These are phyloP conservation scores for Phytophthora palmivora DNA, from an alignment of 352 stramenopile genomes.

Conservation along the genomic window DNA sequence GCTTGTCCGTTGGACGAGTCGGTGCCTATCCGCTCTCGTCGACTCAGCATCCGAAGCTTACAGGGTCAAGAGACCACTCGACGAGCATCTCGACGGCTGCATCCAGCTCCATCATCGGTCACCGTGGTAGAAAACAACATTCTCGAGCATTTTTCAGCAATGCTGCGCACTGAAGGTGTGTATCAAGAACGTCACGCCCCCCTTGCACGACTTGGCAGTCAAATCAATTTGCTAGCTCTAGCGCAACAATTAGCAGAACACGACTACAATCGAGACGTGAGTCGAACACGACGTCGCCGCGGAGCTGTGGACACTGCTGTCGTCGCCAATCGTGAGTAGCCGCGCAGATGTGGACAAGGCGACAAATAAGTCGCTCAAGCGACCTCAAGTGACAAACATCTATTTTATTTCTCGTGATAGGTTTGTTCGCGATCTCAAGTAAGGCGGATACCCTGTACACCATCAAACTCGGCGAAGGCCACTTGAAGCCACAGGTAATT, in stretches of 20 bases:
- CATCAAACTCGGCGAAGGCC: slow-evolving; percentile 67
- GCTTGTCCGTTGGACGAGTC: slow-evolving; percentile 62
- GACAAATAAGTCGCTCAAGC: no score
- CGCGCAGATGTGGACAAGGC: slow-evolving; percentile 29
- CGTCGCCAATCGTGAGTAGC: slow-evolving; percentile 4
- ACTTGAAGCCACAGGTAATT: slow-evolving; percentile 69
- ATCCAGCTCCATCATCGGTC: slow-evolving; percentile 51
- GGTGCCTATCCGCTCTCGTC: slow-evolving; percentile 44
- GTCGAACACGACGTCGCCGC: slow-evolving; percentile 21
- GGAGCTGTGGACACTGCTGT: slow-evolving; percentile 24
- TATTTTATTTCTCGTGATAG: slow-evolving; percentile 65
- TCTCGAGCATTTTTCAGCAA: slow-evolving; percentile 65
- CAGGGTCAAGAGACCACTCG: slow-evolving; percentile 3
- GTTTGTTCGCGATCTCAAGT: slow-evolving; percentile 77
- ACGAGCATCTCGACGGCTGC: slow-evolving; percentile 36
- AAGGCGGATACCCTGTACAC: slow-evolving; percentile 73
- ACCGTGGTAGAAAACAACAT: slow-evolving; percentile 65
- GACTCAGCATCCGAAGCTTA: slow-evolving; percentile 32
- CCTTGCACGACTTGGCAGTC: slow-evolving; percentile 61
- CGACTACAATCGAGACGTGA: slow-evolving; percentile 32
- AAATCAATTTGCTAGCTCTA: slow-evolving; percentile 54
- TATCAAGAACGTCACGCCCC: slow-evolving; percentile 64
- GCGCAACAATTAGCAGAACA: slow-evolving; percentile 32
- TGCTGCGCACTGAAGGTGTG: slow-evolving; percentile 63
- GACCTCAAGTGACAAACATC: no score